These are phyloP conservation scores for Aspergillus intermedius DNA, from an alignment of 2,329 filamentous ascomycete genomes.

Conservation along the genomic window DNA sequence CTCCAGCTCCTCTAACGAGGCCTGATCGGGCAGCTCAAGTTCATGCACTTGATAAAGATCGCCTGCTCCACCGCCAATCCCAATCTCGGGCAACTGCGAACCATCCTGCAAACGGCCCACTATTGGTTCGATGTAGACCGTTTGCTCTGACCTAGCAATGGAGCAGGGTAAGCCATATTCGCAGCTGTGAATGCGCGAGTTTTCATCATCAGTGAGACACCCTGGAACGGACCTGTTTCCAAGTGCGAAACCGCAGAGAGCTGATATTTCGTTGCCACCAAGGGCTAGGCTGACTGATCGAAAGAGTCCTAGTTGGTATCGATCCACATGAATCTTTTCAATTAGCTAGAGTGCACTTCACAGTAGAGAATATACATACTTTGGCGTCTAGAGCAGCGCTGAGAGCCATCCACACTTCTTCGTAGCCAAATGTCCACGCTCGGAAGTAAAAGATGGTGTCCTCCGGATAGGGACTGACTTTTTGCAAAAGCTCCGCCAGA, in stretches of 20 bases:
- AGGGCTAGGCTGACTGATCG: slow-evolving; percentile 50
- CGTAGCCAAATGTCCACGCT: slow-evolving; percentile 89
- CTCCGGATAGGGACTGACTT: slow-evolving; percentile 60
- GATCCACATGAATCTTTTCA: slow-evolving; percentile 67
- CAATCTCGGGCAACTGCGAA: slow-evolving; percentile 62
- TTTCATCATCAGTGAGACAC: slow-evolving; percentile 60
- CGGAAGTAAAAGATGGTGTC: slow-evolving; percentile 78
- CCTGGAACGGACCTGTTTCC: slow-evolving; percentile 66
- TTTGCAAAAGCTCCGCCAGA: slow-evolving; percentile 63
- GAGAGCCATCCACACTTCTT: slow-evolving; percentile 83
- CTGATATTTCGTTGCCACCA: slow-evolving; percentile 53
- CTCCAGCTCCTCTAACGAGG: slow-evolving; percentile 48
- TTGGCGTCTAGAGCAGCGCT: slow-evolving; percentile 61
- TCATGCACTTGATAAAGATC: slow-evolving; percentile 65
- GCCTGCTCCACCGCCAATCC: slow-evolving; percentile 70
- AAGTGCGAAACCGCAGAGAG: slow-evolving; percentile 65
- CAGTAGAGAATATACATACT: slow-evolving; percentile 32
- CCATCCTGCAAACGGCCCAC: slow-evolving; percentile 56
- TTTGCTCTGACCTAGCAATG: slow-evolving; percentile 38
- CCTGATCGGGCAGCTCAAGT: slow-evolving; percentile 51
- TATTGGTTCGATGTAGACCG: slow-evolving; percentile 74
- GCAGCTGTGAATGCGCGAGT: slow-evolving; percentile 74
- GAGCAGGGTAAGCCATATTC: slow-evolving; percentile 57
- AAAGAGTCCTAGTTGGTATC: slow-evolving; percentile 72
- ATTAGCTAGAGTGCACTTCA: not conserved